Evolutionary conservation across 305 asterid species (phyloP).

Genomic region (Petunia hybrid): DNA sequence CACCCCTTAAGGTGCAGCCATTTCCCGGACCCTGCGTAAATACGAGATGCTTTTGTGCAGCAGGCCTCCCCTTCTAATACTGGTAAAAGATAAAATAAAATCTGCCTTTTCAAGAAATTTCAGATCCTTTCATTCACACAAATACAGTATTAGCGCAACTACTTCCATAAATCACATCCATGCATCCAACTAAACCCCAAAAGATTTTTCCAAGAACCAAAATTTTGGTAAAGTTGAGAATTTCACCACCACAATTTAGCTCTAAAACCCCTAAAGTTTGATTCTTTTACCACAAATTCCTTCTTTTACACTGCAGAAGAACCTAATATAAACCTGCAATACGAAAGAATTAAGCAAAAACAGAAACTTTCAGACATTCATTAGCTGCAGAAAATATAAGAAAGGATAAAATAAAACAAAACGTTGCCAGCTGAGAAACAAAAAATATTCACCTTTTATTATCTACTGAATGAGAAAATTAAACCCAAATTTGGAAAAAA

Average conservation of each 20-base stretch:
- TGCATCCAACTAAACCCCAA: not conserved
- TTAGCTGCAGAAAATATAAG: not conserved
- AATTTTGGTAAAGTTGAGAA: not conserved
- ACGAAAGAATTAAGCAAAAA: not conserved
- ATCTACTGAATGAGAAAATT: not conserved
- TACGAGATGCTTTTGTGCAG: no score
- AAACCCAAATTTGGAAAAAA: not conserved
- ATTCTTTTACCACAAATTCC: not conserved
- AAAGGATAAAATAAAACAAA: not conserved
- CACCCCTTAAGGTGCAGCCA: no score
- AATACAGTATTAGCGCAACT: not conserved
- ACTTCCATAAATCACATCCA: not conserved
- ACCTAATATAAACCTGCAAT: not conserved
- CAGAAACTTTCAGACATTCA: not conserved
- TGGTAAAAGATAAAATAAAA: not conserved
- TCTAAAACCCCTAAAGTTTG: not conserved
- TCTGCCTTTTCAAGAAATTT: not conserved
- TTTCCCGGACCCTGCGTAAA: no score
- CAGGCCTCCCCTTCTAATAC: not conserved
- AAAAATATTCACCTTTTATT: not conserved
- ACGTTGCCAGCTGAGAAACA: not conserved
- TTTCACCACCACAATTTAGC: not conserved
- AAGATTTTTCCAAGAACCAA: not conserved
- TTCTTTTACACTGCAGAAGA: not conserved
- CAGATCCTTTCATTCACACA: not conserved